phyloP scores from a whole-genome alignment of 768 basidiomycete species.

The Naganishia kalamii region DNA sequence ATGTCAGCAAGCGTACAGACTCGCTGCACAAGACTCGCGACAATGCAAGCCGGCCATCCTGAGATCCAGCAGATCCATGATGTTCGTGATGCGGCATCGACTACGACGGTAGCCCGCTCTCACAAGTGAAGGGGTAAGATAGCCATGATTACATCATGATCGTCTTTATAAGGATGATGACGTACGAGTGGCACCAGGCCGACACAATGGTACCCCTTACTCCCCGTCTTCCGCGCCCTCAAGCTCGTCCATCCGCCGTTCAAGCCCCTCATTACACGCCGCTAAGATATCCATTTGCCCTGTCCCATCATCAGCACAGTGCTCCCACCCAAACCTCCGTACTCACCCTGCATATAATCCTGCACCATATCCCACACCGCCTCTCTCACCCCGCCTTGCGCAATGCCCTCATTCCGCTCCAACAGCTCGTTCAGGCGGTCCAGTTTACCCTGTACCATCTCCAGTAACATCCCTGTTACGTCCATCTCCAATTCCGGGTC shows the following conservation, averaged over 20 bases:
- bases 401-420: slow-evolving; percentile 12
- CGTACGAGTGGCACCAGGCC: too few relatives aligned
- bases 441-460: slow-evolving; percentile 55
- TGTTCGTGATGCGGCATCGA: too few relatives aligned
- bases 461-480: slow-evolving; percentile 58
- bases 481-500: slow-evolving; percentile 60
- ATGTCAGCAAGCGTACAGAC: too few relatives aligned
- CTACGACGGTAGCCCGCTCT: too few relatives aligned
- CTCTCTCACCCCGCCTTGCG: slow-evolving; percentile 48
- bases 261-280: slow-evolving; percentile 30
- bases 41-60: too few relatives aligned
- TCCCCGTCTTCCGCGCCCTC: slow-evolving; percentile 20
- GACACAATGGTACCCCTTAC: too few relatives aligned
- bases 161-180: too few relatives aligned
- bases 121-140: too few relatives aligned
- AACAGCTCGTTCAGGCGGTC: slow-evolving; percentile 27
- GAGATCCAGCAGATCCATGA: too few relatives aligned
- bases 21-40: too few relatives aligned
- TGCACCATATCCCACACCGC: slow-evolving; percentile 62
- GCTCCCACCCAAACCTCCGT: not conserved
- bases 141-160: too few relatives aligned
- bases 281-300: slow-evolving; percentile 38
- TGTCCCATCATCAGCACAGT: slow-evolving; percentile 2
- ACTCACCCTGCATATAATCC: slow-evolving; percentile 62
- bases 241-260: slow-evolving; percentile 31